Percentiles rank a stretch among this genome's conserved stretches.
phyloP scores from a whole-genome alignment of 2,329 filamentous ascomycete genomes.

The Fonsecaea monophora region DNA sequence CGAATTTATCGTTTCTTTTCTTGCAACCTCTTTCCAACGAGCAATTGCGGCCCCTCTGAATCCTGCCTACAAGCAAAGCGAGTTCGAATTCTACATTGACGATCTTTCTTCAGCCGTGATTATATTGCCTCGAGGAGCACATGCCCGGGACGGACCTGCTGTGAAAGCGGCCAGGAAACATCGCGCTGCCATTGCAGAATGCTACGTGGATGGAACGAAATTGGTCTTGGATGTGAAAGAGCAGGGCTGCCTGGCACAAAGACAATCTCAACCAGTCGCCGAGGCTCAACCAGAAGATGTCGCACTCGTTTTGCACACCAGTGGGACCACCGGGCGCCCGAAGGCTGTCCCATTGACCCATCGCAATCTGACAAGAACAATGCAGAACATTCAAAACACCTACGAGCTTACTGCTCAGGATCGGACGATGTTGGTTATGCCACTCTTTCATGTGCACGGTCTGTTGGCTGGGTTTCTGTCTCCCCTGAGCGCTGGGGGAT shows the following conservation, averaged over 20 bases:
- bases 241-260: conserved; percentile 65
- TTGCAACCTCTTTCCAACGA: conserved; percentile 84
- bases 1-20: conserved; percentile 85
- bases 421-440: conserved; percentile 87
- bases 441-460: conserved; percentile 89
- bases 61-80: conserved; percentile 84
- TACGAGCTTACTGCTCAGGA: conserved; percentile 75
- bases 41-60: conserved; percentile 86
- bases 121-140: conserved; percentile 75
- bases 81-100: conserved; percentile 92
- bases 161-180: conserved; percentile 80
- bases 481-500: conserved; percentile 76
- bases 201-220: conserved; percentile 76
- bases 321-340: conserved; percentile 81
- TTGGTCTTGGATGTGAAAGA: conserved; percentile 81
- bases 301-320: conserved; percentile 82
- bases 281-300: conserved; percentile 75
- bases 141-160: conserved; percentile 69
- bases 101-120: conserved; percentile 81
- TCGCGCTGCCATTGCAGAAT: conserved; percentile 83
- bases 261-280: conserved; percentile 55
- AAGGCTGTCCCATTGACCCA: conserved; percentile 78
- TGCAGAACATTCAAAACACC: conserved; percentile 81
- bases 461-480: conserved; percentile 81
- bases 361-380: conserved; percentile 79